These are phyloP conservation scores for Paecilomyces niveus DNA, from an alignment of 2,329 filamentous ascomycete species.

Conservation along the genomic window DNA sequence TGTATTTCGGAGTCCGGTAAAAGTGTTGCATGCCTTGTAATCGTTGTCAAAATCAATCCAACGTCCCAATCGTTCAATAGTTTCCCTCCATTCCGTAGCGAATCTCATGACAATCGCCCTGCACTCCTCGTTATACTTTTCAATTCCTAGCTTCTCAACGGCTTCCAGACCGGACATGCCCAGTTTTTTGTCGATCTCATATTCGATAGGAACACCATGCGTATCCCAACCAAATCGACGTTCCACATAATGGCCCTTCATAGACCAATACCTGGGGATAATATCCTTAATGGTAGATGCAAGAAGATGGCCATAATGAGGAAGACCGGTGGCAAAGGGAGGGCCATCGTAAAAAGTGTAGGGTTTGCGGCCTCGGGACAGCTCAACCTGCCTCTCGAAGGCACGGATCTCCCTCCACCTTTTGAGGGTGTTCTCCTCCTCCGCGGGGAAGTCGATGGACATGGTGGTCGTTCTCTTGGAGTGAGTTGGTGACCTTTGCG, in stretches of 20 bases:
- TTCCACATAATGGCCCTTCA: conserved; percentile 91
- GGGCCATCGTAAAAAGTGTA: conserved; percentile 96
- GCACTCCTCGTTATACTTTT: conserved; percentile 87
- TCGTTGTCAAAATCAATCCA: conserved; percentile 99
- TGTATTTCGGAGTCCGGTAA: background rate
- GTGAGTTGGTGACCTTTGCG: conserved; percentile 3
- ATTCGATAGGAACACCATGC: conserved; percentile 89
- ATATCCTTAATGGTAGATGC: conserved; percentile 97
- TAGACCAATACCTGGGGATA: conserved; percentile 92
- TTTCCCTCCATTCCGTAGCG: conserved; percentile 76
- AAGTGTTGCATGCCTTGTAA: conserved; percentile 60
- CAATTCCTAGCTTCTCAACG: conserved; percentile 77
- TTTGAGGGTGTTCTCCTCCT: conserved; percentile 77
- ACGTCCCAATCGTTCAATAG: conserved; percentile 79
- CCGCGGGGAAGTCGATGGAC: conserved; percentile 88
- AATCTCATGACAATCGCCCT: conserved; percentile 90
- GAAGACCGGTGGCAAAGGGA: conserved; percentile 65
- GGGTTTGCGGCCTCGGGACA: conserved; percentile 71
- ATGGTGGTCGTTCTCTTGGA: conserved; percentile 40
- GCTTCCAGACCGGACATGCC: conserved; percentile 82
- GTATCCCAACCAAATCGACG: conserved; percentile 94
- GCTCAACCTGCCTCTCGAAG: conserved; percentile 79
- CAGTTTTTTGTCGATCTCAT: conserved; percentile 95
- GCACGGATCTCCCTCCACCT: conserved; percentile 89
- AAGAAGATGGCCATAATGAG: conserved; percentile 69